Evolutionary conservation across 2,329 filamentous ascomycete genomes (phyloP), one percentile per base, ranked within the genome.

Genomic region (Ceratocystis lukuohia): DNA sequence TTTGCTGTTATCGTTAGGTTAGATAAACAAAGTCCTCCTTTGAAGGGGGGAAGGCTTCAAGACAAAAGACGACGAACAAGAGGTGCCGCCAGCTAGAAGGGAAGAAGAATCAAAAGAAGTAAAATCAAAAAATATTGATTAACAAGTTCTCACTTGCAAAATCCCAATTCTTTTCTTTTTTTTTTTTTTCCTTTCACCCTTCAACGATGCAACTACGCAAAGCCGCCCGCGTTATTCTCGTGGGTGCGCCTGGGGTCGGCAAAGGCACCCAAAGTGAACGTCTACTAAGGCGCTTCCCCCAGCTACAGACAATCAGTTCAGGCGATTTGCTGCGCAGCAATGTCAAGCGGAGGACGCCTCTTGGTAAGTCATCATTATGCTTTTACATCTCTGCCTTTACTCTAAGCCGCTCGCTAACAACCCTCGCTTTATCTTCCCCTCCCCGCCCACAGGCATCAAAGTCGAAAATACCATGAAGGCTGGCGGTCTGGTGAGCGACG

Each of bases 191-290:
- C 37, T 15, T 41, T 15, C 37, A 41, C 37, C 37, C 37, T 41
- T 15, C 37, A 12, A 67, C 64, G 30, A 86, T 87, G 84, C 81
- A 84, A 77, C 84, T 95, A 73, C 83, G 82, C 70, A 86, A 82
- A 77, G 93, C 94, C 67, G 94, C 94, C 65, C 88, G 94, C 69
- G 87, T 97, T 70, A 97, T 99, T 74, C 85, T 99, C 71, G 85
- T 99, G 72, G 94, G 94, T 71, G 92, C 93, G 64, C 94, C 94
- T n/a, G 92, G 92, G 67, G 94, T 96, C 67, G 94, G 94, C 69
- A 99, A 99, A 76, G 94, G 93, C 69, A 99, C 94, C 2, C 94
- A 99, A 79, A 91, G 90, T 64, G 89, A 96, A 75, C 86, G 94
- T 69, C 80, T 99, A 69, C 86, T 97, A 71, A 80, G 86, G 71